Conservation (phyloP, 495 filamentous ascomycete species). For the Xylaria sp. region DNA sequence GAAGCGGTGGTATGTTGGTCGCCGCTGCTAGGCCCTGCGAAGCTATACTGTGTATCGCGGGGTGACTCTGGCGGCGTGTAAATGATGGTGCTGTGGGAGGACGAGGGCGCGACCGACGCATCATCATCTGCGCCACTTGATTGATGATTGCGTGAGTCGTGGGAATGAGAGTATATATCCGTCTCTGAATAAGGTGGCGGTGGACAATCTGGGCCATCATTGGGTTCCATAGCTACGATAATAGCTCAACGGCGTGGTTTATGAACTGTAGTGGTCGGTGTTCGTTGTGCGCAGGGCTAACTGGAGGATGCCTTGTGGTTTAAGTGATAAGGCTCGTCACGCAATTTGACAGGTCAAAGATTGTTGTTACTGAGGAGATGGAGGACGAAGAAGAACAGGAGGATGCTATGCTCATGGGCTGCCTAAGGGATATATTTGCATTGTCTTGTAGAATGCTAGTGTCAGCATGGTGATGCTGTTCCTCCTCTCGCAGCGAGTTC, state of each 20-base stretch:
- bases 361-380: not conserved
- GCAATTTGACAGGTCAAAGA: not conserved
- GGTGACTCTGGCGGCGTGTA: conserved; percentile 58
- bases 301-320: not conserved
- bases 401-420: not conserved
- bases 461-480: conserved; percentile 3
- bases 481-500: not conserved
- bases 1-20: conserved; percentile 36
- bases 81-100: conserved; percentile 48
- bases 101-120: conserved; percentile 39
- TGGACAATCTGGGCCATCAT: conserved; percentile 38
- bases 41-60: conserved; percentile 41
- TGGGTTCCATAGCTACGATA: conserved; percentile 30
- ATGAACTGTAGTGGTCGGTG: not conserved
- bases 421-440: not conserved
- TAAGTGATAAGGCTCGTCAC: not conserved
- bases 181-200: conserved; percentile 60
- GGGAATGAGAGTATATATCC: conserved; percentile 52
- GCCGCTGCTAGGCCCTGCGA: conserved; percentile 34
- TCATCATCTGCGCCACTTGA: conserved; percentile 31
- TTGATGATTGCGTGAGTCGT: conserved; percentile 30
- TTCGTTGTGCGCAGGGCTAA: not conserved
- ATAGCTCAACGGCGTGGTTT: not conserved
- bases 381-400: not conserved
- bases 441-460: not conserved